Evolutionary conservation across 2,329 filamentous ascomycete genomes (phyloP).

Genomic region (Penicillium oxalicum): DNA sequence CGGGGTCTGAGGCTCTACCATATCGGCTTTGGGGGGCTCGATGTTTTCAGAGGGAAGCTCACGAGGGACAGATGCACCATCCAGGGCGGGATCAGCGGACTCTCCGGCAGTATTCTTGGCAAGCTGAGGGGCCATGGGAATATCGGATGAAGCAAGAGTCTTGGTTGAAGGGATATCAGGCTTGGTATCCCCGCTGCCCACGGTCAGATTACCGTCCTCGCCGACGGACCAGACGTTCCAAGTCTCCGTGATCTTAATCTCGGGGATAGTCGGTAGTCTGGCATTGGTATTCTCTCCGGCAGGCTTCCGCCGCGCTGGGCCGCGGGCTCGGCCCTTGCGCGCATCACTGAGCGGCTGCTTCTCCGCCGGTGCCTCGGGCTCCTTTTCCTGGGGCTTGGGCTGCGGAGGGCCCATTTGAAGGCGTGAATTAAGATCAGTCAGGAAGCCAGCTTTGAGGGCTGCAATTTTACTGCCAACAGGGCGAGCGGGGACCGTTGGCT

Average conservation of each 20-base stretch:
- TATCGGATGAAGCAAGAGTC: conserved; percentile 7
- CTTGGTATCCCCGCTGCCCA: conserved; percentile 21
- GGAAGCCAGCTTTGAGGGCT: conserved; percentile 81
- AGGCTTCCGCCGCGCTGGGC: conserved; percentile 70
- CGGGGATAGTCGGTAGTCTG: conserved; percentile 29
- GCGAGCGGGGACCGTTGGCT: conserved; percentile 74
- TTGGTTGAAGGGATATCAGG: conserved; percentile 7
- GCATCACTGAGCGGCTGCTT: conserved; percentile 81
- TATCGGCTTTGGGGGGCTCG: conserved; percentile 2
- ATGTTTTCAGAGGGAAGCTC: conserved; percentile 3
- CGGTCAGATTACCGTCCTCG: conserved; percentile 29
- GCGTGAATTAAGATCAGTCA: conserved; percentile 87
- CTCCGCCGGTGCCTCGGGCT: conserved; percentile 57
- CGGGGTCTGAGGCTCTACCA: conserved; percentile 1
- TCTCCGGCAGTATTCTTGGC: conserved; percentile 34
- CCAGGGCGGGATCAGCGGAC: conserved; percentile 25
- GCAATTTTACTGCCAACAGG: conserved; percentile 82
- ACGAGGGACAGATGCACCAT: conserved; percentile 6
- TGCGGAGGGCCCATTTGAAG: conserved; percentile 78
- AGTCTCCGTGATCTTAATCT: conserved; percentile 34
- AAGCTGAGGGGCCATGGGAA: conserved; percentile 25
- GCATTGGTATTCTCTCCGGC: conserved; percentile 52
- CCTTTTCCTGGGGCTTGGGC: conserved; percentile 65
- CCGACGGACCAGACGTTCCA: conserved; percentile 39
- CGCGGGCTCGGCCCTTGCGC: conserved; percentile 81